Percentiles rank a stretch among this genome's conserved stretches.
Conservation (phyloP, 345 rosid species). For the Syzygium grande region DNA sequence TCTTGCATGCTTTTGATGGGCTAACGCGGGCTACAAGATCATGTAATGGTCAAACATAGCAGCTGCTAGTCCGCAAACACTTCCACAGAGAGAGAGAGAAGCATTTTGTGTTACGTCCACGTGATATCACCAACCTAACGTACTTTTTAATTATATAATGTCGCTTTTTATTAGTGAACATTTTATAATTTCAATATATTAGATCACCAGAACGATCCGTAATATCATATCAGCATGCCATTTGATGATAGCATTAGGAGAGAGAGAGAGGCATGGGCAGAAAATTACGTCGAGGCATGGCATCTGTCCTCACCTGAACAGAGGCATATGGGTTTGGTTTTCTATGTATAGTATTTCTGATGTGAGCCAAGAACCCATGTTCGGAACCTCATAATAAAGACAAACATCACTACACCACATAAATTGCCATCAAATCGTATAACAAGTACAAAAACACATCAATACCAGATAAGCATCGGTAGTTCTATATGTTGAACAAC, state of each 20-base stretch:
- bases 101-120: neutral
- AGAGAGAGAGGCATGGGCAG: neutral
- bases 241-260: neutral
- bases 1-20: neutral
- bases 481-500: neutral
- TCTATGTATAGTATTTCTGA: slow-evolving; percentile 12
- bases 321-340: slow-evolving; percentile 12
- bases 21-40: neutral
- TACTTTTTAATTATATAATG: neutral
- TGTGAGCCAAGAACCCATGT: slow-evolving; percentile 32
- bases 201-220: neutral
- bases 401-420: neutral
- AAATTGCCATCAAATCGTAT: neutral
- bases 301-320: neutral
- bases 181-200: neutral
- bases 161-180: neutral
- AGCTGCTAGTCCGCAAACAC: slow-evolving; percentile 14
- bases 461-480: neutral
- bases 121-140: neutral
- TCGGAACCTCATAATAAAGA: neutral
- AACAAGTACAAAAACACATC: neutral
- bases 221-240: neutral
- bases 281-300: neutral
- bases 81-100: neutral
- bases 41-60: slow-evolving; percentile 33